These are phyloP conservation scores for Ganoderma sinense DNA, from an alignment of 1,284 basidiomycete genomes.

Conservation along the genomic window DNA sequence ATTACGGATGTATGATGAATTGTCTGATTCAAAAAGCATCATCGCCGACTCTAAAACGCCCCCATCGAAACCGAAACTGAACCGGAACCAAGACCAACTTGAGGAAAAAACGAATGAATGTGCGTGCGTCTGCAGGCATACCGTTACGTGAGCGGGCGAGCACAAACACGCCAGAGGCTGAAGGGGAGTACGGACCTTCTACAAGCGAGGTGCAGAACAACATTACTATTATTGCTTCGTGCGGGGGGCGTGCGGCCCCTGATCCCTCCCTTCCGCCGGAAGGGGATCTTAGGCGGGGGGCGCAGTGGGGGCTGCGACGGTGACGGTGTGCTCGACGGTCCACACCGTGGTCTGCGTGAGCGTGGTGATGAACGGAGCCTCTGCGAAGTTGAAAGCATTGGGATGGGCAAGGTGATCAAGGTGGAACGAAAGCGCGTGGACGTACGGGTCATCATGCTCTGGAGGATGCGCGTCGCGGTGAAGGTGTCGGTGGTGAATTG, in stretches of 20 bases:
- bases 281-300: background rate
- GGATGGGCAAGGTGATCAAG: background rate
- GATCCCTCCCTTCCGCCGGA: no score
- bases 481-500: constrained; percentile 27
- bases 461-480: constrained; percentile 23
- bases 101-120: no score
- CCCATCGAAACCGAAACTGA: background rate
- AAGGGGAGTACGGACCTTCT: background rate
- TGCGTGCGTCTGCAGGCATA: background rate
- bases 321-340: constrained; percentile 28
- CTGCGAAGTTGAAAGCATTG: background rate
- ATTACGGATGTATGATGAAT: no score
- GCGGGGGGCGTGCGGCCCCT: background rate
- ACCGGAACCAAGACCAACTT: no score
- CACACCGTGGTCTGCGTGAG: constrained; percentile 22
- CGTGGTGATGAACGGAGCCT: constrained; percentile 26
- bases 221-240: background rate
- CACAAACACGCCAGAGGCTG: no score
- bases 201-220: background rate
- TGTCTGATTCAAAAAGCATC: background rate
- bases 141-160: background rate
- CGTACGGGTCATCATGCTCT: constrained; percentile 25
- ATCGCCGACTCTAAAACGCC: background rate
- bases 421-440: no score
- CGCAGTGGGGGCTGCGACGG: constrained; percentile 5